Base-by-base conservation (phyloP, 352 stramenopile species). In the Pythium oligandrum region DNA sequence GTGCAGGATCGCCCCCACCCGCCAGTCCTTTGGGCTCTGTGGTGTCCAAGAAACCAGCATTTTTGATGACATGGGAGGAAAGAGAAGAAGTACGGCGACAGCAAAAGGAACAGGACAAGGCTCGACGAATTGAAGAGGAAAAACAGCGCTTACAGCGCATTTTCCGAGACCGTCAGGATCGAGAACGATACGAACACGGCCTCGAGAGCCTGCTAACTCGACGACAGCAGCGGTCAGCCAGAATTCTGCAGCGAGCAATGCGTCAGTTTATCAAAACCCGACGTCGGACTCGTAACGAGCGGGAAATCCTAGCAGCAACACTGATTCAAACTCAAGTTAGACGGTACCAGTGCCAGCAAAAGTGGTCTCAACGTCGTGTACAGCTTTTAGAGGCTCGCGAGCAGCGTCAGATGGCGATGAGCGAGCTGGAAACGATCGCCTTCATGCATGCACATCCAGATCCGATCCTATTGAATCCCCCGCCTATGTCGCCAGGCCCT, bases 1-100 rank as follows among this genome's bases (percentile, higher is more conserved):
- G 17, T 0, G 17, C 17, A 26, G 17, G 17, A 26, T 26, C 17
- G 17, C 17, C 17, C 17, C 17, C 17, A 26, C 17, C 17, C 17
- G 17, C 17, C 17, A 26, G 17, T 26, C 17, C 17, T 26, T 26
- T 26, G 17, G 17, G 17, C 17, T 26, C 17, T 35, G 53, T 57
- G 2, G 67, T 65, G 4, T 64, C 67, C 7, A 81, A 73, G 49
- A 83, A 82, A 31, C 77, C 79, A 3, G 53, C 62, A 2, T 81
- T 91, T 43, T 65, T 89, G 39, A 78, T 80, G 64, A 86, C 71
- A 4, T 92, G 77, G 73, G 77, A 92, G 57, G 77, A 92, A 58
- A 73, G 82, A 5, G 77, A 89, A 56, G 64, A 65, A 40, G 66
- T 80, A 39, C 64, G 73, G 9, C 73, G 69, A 40, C 53, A 78